Evolutionary conservation across 805 yeast genomes (phyloP).

Genomic region (Nakazawaea holstii): DNA sequence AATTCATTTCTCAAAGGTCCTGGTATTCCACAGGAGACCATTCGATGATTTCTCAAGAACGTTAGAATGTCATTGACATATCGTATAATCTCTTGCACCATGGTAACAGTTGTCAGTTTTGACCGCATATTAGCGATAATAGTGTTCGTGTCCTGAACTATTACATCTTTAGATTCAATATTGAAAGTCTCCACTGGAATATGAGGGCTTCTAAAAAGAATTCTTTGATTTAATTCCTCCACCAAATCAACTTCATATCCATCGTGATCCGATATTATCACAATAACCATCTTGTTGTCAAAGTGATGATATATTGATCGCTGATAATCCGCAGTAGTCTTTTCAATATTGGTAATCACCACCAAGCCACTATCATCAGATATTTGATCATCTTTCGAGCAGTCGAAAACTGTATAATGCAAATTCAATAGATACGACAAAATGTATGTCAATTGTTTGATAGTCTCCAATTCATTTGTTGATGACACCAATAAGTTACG

Average conservation of each 20-base stretch:
- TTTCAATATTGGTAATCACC: slow-evolving; percentile 14
- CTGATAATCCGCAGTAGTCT: slow-evolving; percentile 3
- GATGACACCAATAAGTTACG: slow-evolving; percentile 23
- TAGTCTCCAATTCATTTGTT: slow-evolving; percentile 12
- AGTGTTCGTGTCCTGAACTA: not conserved
- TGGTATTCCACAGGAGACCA: slow-evolving; percentile 47
- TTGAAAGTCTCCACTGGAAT: not conserved
- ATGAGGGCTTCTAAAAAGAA: slow-evolving; percentile 29
- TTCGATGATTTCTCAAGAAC: slow-evolving; percentile 48
- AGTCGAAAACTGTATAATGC: slow-evolving; percentile 12
- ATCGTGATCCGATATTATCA: slow-evolving; percentile 17
- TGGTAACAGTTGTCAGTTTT: slow-evolving; percentile 20
- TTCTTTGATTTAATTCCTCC: slow-evolving; percentile 17
- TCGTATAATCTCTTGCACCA: slow-evolving; percentile 44
- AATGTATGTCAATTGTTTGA: slow-evolving; percentile 14
- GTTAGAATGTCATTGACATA: slow-evolving; percentile 55
- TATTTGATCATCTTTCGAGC: slow-evolving; percentile 1
- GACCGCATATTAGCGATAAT: slow-evolving; percentile 1
- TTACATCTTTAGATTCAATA: not conserved
- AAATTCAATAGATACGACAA: slow-evolving; percentile 13
- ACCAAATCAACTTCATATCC: slow-evolving; percentile 16
- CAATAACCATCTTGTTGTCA: slow-evolving; percentile 16
- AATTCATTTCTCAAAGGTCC: slow-evolving; percentile 40
- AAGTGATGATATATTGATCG: not conserved
- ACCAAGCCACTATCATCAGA: slow-evolving; percentile 7